Base-by-base conservation (phyloP, 2,329 filamentous ascomycete genomes). In the Balansia obtecta region DNA sequence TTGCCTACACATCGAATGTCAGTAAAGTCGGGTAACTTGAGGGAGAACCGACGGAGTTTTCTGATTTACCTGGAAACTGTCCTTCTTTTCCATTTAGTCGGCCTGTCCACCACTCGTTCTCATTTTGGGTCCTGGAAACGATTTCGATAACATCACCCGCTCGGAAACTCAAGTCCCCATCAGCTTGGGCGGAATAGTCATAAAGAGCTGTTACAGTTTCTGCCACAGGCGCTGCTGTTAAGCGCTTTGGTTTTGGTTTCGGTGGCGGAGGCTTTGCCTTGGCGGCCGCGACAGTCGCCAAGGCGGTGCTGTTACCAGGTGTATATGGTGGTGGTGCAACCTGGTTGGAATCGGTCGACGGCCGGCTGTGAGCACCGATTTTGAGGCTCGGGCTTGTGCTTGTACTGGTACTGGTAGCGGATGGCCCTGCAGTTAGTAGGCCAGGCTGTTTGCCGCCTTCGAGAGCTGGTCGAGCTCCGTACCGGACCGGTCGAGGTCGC, bases 101-200 rank as follows among this genome's bases (percentile, higher is more conserved):
- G 38, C 93, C 93, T 9, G 77, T 83, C 93, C 93, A 98, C 93
- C 93, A 98, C 68, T 98, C 93, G 59, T 98, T 97, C 48, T 88
- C 83, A 61, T 95, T 96, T 55, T 79, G 75, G n/a, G 88, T 95
- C 57, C 87, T 78, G 53, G 76, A 77, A 2, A 93, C 66, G 58
- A 98, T 90, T 66, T 97, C 90, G 61, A 98, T 97, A 4, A 85
- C 71, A 54, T 98, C 93, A 5, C 91, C 90, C 0, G 88, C 82
- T 16, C 77, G 78, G 70, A 98, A 98, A 60, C 87, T 95, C 55
- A 98, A 71, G 64, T 98, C 93, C 3, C 90, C 90, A 56, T 95
- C 89, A 1, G 91, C 90, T 65, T 97, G 90, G 6, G 93, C 93
- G 54, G 95, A 88, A 62, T 95, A 98, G 63, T 97, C 93, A 67